Evolutionary conservation across 768 basidiomycete species (phyloP), one percentile per base, ranked within the genome.

Genomic region (Thelephora ganbajun): DNA sequence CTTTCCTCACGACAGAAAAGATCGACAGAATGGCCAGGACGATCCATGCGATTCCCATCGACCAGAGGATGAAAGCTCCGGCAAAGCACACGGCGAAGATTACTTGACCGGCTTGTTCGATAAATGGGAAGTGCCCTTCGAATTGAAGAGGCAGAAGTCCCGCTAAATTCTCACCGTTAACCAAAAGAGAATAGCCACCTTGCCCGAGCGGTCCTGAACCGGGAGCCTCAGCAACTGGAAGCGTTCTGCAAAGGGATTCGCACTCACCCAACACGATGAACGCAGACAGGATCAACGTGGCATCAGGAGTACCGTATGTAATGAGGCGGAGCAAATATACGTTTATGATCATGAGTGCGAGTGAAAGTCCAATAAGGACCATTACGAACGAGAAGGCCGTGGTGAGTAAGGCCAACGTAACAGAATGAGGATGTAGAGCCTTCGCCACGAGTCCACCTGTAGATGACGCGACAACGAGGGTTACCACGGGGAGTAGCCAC

Each of bases 41-140:
- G 41, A 72, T 62, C 74, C 76, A 76, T 35, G 69, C 67, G 45
- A 74, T 61, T 1, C 74, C 75, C 63, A 77, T 69, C n/a, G 71
- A 70, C 71, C 74, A 77, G 9, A 77, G 57, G 19, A 66, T 52
- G 57, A 67, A 75, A 2, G 74, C 69, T 5, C 59, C 61, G 56
- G 67, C 67, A 54, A 75, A 69, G 54, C 67, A 70, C 22, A 63
- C 62, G 3, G 69, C 61, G 56, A 67, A 68, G 23, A 74, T 54
- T 43, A 69, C 62, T 45, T 70, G 62, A 6, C 71, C 72, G 1
- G 68, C 57, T 3, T 63, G 53, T 16, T 56, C 47, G 11, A 58
- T 53, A 44, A 61, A 57, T 0, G 68, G 63, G 49, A 70, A 64
- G 43, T 54, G 54, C 37, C 56, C 53, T 13, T 53, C 50, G 42